A percentile compares a stretch with the other conserved stretches of the same genome.
Conservation (phyloP, 805 yeast species). For the Kazachstania africana region DNA sequence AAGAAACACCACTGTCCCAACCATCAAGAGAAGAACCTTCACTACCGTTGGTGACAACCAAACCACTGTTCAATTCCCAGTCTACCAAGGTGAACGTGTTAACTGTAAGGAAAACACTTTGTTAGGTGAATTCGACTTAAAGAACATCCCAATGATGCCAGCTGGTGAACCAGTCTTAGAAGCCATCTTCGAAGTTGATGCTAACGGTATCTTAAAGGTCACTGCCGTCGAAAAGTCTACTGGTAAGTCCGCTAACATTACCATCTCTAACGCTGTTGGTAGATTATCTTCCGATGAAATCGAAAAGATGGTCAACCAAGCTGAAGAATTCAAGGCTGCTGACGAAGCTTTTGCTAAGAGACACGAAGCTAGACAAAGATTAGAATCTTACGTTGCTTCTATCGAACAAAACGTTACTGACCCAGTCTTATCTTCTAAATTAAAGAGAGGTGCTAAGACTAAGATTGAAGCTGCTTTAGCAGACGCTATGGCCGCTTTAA, state of each 20-base stretch:
- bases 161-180: conserved; percentile 50
- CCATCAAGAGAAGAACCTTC: conserved; percentile 97
- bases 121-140: conserved; percentile 96
- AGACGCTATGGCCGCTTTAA: conserved; percentile 95
- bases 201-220: conserved; percentile 98
- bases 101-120: conserved; percentile 94
- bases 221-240: conserved; percentile 98
- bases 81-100: conserved; percentile 99
- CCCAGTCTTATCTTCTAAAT: conserved; percentile 95
- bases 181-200: conserved; percentile 98
- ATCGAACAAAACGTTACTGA: conserved; percentile 94
- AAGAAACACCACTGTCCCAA: conserved; percentile 98
- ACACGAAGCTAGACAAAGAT: conserved; percentile 97
- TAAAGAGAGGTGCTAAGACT: conserved; percentile 94
- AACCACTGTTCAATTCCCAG: conserved; percentile 97
- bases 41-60: conserved; percentile 97
- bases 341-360: conserved; percentile 89
- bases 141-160: conserved; percentile 94
- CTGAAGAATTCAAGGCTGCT: conserved; percentile 96
- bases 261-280: conserved; percentile 98
- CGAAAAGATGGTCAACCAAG: conserved; percentile 62
- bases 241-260: conserved; percentile 95
- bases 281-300: conserved; percentile 93
- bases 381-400: conserved; percentile 94
- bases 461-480: conserved; percentile 96